Percentiles rank a stretch among this genome's conserved stretches.
Conservation (phyloP, 2,329 filamentous ascomycete species). For the Paracoccidioides lutzii region DNA sequence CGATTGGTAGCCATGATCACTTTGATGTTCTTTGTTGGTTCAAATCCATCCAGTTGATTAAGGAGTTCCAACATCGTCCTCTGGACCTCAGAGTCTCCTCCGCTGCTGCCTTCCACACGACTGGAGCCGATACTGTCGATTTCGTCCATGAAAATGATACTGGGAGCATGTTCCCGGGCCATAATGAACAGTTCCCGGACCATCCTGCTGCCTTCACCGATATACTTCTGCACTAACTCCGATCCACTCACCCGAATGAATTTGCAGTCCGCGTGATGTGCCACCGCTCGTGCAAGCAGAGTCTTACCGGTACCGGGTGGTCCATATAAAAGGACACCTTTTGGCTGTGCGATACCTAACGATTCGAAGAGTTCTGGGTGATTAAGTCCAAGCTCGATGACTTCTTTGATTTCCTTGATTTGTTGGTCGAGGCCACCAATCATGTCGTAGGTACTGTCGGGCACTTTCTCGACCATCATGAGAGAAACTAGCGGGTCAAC, state of each 20-base stretch:
- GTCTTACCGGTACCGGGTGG: constrained; percentile 97
- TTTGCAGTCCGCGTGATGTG: constrained; percentile 97
- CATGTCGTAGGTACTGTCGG: constrained; percentile 99
- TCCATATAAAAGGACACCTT: constrained; percentile 91
- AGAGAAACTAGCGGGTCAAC: constrained; percentile 96
- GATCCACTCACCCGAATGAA: constrained; percentile 96
- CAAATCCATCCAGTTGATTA: constrained; percentile 97
- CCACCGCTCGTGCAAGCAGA: constrained; percentile 82
- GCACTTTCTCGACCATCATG: constrained; percentile 99
- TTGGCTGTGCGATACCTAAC: constrained; percentile 95
- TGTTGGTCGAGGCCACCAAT: constrained; percentile 97
- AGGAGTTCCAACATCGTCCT: constrained; percentile 96
- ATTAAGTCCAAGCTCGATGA: constrained; percentile 96
- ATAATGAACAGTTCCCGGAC: constrained; percentile 98
- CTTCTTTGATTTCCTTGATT: constrained; percentile 99
- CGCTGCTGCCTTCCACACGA: constrained; percentile 87
- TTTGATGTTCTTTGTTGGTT: constrained; percentile 99
- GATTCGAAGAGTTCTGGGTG: constrained; percentile 98
- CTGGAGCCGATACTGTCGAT: constrained; percentile 98
- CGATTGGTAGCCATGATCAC: constrained; percentile 99
- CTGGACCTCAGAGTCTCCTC: constrained; percentile 95
- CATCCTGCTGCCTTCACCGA: constrained; percentile 95
- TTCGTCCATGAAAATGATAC: constrained; percentile 99
- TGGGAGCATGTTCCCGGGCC: constrained; percentile 93
- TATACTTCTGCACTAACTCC: constrained; percentile 97